Percentiles rank a stretch among this genome's conserved stretches.
phyloP scores from a whole-genome alignment of 1,284 basidiomycete genomes.

The Apiotrichum siamense region DNA sequence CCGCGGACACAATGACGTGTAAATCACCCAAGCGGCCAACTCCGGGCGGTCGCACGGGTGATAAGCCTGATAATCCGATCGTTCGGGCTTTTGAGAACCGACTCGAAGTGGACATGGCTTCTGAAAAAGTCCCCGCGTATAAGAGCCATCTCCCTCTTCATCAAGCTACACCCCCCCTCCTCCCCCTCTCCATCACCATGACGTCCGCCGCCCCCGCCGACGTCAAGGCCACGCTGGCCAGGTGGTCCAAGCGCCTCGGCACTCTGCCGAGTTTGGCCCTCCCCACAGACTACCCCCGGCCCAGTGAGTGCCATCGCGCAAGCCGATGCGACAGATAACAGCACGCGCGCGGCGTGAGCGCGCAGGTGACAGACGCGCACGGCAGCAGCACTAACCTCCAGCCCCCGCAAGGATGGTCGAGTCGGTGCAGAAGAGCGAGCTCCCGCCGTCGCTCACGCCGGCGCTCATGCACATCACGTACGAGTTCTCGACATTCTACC shows the following conservation, averaged over 20 bases:
- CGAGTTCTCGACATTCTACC: slow-evolving; percentile 56
- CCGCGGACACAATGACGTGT: no score
- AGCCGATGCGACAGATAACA: not conserved
- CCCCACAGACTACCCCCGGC: slow-evolving; percentile 93
- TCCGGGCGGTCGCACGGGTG: no score
- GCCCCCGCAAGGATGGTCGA: slow-evolving; percentile 70
- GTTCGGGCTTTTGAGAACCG: no score
- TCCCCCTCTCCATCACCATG: not conserved
- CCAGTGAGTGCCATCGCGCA: slow-evolving; percentile 45
- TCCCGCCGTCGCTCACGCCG: slow-evolving; percentile 49
- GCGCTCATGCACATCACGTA: slow-evolving; percentile 56
- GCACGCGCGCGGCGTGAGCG: not conserved
- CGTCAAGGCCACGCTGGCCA: slow-evolving; percentile 30
- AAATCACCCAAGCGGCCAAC: no score
- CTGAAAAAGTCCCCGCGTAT: no score
- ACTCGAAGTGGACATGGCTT: no score
- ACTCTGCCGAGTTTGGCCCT: slow-evolving; percentile 80
- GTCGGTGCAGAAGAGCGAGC: slow-evolving; percentile 62
- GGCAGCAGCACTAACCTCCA: slow-evolving; percentile 16
- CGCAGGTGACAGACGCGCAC: not conserved
- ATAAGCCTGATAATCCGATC: no score
- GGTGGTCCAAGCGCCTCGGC: slow-evolving; percentile 50
- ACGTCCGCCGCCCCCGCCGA: slow-evolving; percentile 11
- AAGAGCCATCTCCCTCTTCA: not conserved
- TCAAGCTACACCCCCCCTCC: not conserved